Conservation (phyloP, 164 flowering plant genomes). For the Berberis thunbergii region DNA sequence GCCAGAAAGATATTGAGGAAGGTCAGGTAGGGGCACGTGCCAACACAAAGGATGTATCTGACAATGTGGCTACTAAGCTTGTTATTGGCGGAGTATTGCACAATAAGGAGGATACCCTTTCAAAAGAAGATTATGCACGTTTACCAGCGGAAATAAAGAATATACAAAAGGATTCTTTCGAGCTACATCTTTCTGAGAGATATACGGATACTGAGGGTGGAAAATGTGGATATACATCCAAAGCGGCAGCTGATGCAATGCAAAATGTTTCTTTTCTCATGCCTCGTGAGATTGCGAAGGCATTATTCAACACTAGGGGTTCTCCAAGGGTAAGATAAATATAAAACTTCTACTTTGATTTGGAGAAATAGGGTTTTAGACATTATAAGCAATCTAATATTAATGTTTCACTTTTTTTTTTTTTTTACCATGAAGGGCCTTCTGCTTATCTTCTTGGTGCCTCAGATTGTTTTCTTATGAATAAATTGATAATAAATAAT, state of each 20-base stretch:
- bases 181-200: conserved; percentile 52
- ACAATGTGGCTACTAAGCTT: conserved; percentile 49
- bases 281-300: conserved; percentile 91
- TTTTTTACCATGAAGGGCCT: neutral
- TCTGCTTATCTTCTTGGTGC: neutral
- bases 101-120: conserved; percentile 52
- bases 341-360: neutral
- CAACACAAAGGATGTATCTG: conserved; percentile 38
- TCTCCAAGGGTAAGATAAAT: conserved; percentile 59
- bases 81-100: conserved; percentile 81
- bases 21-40: conserved; percentile 39
- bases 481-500: conserved; percentile 6
- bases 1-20: conserved; percentile 40
- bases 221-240: conserved; percentile 35
- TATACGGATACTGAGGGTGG: conserved; percentile 32
- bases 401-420: neutral
- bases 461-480: neutral
- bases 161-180: conserved; percentile 69
- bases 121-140: conserved; percentile 63
- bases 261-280: conserved; percentile 76
- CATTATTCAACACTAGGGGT: conserved; percentile 65
- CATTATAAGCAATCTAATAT: no score
- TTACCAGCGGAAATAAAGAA: conserved; percentile 67
- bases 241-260: conserved; percentile 63
- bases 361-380: no score